Conservation (phyloP, 2,329 filamentous ascomycete genomes). For the Botrytis paeoniae region DNA sequence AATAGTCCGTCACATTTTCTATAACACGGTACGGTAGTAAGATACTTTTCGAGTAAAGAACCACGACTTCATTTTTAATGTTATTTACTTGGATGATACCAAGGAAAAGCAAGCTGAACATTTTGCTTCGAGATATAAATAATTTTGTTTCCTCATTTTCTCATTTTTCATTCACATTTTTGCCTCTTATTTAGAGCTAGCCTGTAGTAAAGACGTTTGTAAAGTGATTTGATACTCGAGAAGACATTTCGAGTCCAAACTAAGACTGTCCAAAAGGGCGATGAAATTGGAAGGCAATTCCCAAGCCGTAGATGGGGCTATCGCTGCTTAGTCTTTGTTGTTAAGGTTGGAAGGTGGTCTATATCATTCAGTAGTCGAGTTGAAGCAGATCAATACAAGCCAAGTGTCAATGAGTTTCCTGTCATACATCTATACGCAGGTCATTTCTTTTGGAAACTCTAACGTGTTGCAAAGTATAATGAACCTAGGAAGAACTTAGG, state of each 20-base stretch:
- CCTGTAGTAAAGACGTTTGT: background rate
- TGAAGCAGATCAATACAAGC: too few species aligned
- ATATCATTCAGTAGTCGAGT: background rate
- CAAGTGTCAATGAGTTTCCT: background rate
- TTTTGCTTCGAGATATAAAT: background rate
- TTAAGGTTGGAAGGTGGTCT: fast-evolving
- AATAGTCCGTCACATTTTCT: background rate
- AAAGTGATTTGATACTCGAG: too few species aligned
- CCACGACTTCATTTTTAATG: background rate
- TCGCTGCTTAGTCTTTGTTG: too few species aligned
- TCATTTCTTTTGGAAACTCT: too few species aligned
- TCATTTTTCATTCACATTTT: background rate
- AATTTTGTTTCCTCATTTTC: background rate
- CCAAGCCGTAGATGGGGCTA: background rate
- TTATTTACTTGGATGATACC: too few species aligned
- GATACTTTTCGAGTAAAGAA: background rate
- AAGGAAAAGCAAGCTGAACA: background rate
- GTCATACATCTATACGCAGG: background rate
- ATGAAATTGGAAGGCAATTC: background rate
- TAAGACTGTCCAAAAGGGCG: too few species aligned
- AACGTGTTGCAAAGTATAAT: background rate
- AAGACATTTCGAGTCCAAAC: background rate
- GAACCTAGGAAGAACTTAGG: background rate
- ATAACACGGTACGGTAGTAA: background rate
- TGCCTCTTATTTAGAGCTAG: background rate